These are phyloP conservation scores for Verticillium nonalfalfae DNA, from an alignment of 2,329 filamentous ascomycete genomes.

Conservation along the genomic window DNA sequence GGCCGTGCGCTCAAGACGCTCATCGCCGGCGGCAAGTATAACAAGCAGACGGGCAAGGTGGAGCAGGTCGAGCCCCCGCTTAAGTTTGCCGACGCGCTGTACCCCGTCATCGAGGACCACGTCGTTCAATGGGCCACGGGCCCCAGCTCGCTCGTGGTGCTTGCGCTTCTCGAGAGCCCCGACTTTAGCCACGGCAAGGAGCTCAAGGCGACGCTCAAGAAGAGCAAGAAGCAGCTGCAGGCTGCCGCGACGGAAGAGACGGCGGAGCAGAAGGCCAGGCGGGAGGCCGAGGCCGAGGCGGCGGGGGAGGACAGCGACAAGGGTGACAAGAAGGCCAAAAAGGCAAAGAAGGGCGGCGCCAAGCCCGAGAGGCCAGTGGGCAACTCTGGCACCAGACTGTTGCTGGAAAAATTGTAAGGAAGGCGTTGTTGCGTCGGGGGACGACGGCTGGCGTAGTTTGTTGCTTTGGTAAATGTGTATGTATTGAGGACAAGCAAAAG, in stretches of 20 bases:
- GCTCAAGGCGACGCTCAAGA: slow-evolving; percentile 63
- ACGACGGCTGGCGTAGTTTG: no score
- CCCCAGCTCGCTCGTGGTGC: slow-evolving; percentile 77
- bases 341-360: slow-evolving; percentile 34
- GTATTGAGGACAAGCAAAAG: neutral
- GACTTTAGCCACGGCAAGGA: slow-evolving; percentile 63
- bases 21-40: slow-evolving; percentile 82
- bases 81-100: slow-evolving; percentile 76
- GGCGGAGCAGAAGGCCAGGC: slow-evolving; percentile 43
- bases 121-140: slow-evolving; percentile 81
- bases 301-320: slow-evolving; percentile 28
- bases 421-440: neutral
- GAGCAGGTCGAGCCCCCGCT: slow-evolving; percentile 69
- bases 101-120: slow-evolving; percentile 68
- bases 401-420: slow-evolving; percentile 34
- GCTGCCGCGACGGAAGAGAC: slow-evolving; percentile 58
- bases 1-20: slow-evolving; percentile 87
- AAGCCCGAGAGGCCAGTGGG: slow-evolving; percentile 41
- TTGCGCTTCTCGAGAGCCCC: slow-evolving; percentile 71
- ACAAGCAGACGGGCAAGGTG: slow-evolving; percentile 64
- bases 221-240: slow-evolving; percentile 65
- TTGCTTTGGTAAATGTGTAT: slow-evolving; percentile 31
- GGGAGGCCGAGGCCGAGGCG: slow-evolving; percentile 42
- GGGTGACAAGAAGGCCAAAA: slow-evolving; percentile 33
- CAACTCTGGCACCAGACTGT: slow-evolving; percentile 55